Evolutionary conservation across 140 eudicot genomes (phyloP), one percentile per base, ranked within the genome.

Genomic region (Senecio squalidus): DNA sequence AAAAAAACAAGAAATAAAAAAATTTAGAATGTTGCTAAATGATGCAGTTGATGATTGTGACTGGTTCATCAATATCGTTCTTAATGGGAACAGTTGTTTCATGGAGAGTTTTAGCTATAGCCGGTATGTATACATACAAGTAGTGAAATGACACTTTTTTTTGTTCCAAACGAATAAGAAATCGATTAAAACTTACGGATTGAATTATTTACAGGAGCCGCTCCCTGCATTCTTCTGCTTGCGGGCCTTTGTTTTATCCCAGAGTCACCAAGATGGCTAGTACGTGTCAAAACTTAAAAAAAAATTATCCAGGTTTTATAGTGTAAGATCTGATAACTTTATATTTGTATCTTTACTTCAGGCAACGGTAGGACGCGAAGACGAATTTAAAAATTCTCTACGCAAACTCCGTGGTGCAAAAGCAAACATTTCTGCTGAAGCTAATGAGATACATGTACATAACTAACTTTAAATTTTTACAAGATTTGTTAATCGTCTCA

Each of bases 181-280:
- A 7, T 6, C 2, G 10, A 7, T 6, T 6, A 33, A 33, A 33
- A 9, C 39, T 33, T 33, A 33, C 39, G 2, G 13, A 3, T 25
- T 56, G 40, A 23, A 21, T 53, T 34, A 8, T 34, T 45, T 66
- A 64, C 29, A 88, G 96, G 96, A 38, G 58, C 81, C 29, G 20
- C 79, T 9, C 96, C 96, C 3, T 84, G 94, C 66, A 9, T 76
- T 68, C 14, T 79, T 48, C 34, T 80, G 71, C 81, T 88, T 27
- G 80, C 69, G 34, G 95, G 97, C 18, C 70, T 89, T 20, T 62
- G 84, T 62, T 78, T 84, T 55, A 83, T 89, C 41, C 97, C 97
- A 3, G 97, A 89, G 53, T 89, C 97, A 17, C 97, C 97, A 10
- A 82, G 97, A 82, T 89, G 97, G 97, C 92, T 89, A 82, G 97